These are phyloP conservation scores for Beta lomatogona DNA, from an alignment of 179 eudicot species.

Conservation along the genomic window DNA sequence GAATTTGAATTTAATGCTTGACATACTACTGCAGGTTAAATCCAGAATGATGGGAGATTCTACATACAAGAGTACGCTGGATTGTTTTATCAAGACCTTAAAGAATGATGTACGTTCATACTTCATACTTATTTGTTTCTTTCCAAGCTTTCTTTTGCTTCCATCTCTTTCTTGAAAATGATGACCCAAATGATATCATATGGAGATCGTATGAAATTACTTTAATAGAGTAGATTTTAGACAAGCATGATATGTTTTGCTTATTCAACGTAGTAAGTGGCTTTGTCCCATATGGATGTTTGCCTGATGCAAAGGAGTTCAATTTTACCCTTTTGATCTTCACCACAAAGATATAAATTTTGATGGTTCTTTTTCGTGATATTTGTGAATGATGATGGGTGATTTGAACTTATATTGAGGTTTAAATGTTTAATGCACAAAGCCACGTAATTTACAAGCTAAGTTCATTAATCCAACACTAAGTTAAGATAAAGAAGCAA, in stretches of 20 bases:
- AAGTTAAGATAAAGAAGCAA: not conserved
- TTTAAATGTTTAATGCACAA: too few species aligned
- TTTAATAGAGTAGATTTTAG: not conserved
- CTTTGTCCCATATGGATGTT: not conserved
- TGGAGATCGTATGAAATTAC: not conserved
- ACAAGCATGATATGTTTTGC: not conserved
- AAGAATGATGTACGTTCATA: constrained; percentile 76
- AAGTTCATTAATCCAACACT: not conserved
- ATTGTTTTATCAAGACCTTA: constrained; percentile 86
- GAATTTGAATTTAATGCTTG: constrained; percentile 1
- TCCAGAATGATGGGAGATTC: constrained; percentile 99
- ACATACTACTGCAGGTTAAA: constrained; percentile 64
- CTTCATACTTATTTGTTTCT: constrained; percentile 7
- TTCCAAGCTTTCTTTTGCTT: not conserved
- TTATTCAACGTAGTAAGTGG: not conserved
- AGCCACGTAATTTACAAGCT: too few species aligned
- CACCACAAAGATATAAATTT: not conserved
- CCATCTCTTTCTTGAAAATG: not conserved
- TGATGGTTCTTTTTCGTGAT: too few species aligned
- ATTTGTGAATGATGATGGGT: too few species aligned
- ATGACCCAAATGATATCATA: not conserved
- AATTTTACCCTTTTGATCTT: not conserved
- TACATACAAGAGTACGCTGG: constrained; percentile 79
- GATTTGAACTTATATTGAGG: too few species aligned
- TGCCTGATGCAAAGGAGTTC: too few species aligned